Base-by-base conservation (phyloP, 192 early-diverging fungal genomes). In the Phycomyces blakesleeanus region DNA sequence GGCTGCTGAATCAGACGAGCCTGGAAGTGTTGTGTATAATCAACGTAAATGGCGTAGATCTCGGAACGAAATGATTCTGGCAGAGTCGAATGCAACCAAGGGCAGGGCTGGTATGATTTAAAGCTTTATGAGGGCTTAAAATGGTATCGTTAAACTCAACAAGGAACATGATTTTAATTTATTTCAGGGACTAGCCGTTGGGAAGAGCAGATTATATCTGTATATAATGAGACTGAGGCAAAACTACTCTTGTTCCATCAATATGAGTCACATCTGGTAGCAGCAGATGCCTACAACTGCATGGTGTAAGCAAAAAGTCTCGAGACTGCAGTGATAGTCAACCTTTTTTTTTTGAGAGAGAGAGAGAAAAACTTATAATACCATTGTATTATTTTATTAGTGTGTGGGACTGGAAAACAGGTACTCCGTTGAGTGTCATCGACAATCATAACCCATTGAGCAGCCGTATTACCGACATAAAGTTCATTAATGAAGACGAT, bases 401-500 rank as follows among this genome's bases (percentile, higher is more conserved):
- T 39, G 85, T 93, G 1, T 90, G 87, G 80, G 83, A 92, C 69
- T 89, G 85, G 85, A 81, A 89, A 50, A 80, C 86, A 5, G 74
- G 78, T 21, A 71, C 72, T 34, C 64, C 78, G 38, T 65, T 90
- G 10, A 89, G 86, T 67, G 75, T 80, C 8, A 86, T 92, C 64
- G 72, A 77, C 57, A 92, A 90, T 59, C 67, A 76, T 9, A 91
- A 91, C 53, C 89, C 92, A 34, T 26, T 62, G 25, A 78, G 82
- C 20, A 90, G 87, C 59, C 69, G 83, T 8, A 86, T 95, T 38
- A 85, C 89, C 1, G 82, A 82, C 53, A 63, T 98, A 68, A 87
- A 89, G 47, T 86, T 95, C 61, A 85, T 98, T 24, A 98, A 98
- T 73, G 94, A 96, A 67, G 86, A 93, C 50, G 93, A 94, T 63